These are phyloP conservation scores for Neltuma alba DNA, from an alignment of 306 rosid genomes.

Conservation along the genomic window DNA sequence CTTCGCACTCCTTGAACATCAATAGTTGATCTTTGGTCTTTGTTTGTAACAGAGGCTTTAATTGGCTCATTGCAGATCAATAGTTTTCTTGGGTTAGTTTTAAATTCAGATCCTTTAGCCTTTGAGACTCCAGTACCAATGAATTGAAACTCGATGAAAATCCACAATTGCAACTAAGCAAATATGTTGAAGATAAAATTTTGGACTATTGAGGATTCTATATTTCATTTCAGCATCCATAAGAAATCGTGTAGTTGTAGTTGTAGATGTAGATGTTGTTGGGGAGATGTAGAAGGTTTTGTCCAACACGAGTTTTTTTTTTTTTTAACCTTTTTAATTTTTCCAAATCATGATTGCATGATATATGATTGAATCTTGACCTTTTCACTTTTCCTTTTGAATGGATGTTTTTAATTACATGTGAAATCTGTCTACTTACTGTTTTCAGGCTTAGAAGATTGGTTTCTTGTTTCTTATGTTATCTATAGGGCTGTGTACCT, in stretches of 20 bases:
- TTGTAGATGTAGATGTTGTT: background rate
- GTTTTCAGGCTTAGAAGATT: background rate
- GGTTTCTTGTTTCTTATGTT: background rate
- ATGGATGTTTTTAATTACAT: background rate
- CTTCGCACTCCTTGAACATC: background rate
- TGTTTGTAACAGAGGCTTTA: background rate
- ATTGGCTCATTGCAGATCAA: background rate
- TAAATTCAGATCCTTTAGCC: background rate
- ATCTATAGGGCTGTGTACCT: background rate
- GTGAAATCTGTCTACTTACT: background rate
- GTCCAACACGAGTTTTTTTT: background rate
- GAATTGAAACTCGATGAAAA: background rate
- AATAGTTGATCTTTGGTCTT: too few species aligned
- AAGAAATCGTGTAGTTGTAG: background rate
- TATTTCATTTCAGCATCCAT: background rate
- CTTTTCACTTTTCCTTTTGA: background rate
- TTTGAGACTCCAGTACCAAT: background rate
- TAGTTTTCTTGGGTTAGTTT: background rate
- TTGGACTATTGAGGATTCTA: background rate
- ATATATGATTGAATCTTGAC: background rate
- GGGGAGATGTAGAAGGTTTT: background rate
- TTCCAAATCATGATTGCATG: background rate
- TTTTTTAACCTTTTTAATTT: background rate
- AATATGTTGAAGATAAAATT: background rate
- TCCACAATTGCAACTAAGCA: background rate